phyloP scores from a whole-genome alignment of 352 stramenopile species.

The Saprolegnia diclina region DNA sequence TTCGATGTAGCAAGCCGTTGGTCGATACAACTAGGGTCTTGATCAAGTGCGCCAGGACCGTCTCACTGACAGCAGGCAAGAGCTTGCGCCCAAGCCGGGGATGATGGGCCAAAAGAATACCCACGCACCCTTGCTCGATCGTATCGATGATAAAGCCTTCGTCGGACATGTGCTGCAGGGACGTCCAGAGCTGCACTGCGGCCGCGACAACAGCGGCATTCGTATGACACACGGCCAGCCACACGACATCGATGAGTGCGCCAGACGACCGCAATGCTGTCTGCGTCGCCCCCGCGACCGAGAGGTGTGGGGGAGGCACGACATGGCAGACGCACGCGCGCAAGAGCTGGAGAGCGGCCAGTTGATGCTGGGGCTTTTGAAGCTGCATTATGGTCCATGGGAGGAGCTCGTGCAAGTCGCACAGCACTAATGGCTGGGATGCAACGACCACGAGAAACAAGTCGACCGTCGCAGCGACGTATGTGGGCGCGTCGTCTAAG shows the following conservation, averaged over 20 bases:
- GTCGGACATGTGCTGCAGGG: neutral
- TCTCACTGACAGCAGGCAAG: neutral
- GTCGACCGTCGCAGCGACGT: neutral
- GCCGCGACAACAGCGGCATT: neutral
- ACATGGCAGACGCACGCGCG: neutral
- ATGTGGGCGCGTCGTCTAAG: neutral
- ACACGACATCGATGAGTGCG: slow-evolving; percentile 13
- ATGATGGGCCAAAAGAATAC: neutral
- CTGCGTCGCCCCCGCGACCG: neutral
- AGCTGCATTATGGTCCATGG: neutral
- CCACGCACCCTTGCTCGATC: slow-evolving; percentile 19
- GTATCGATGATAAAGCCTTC: neutral
- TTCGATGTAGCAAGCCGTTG: neutral
- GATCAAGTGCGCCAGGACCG: neutral
- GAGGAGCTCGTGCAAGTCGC: neutral
- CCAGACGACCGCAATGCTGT: slow-evolving; percentile 5
- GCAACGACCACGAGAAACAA: neutral
- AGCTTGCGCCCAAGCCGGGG: neutral
- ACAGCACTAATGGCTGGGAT: slow-evolving; percentile 7
- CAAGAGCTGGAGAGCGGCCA: neutral
- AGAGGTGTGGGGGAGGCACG: neutral
- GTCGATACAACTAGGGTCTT: neutral
- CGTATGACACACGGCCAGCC: slow-evolving; percentile 6
- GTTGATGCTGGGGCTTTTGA: neutral
- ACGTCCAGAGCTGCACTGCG: neutral